Percentiles rank a stretch among this genome's conserved stretches.
phyloP scores from a whole-genome alignment of 352 stramenopile species.

The Globisporangium iwayamae region DNA sequence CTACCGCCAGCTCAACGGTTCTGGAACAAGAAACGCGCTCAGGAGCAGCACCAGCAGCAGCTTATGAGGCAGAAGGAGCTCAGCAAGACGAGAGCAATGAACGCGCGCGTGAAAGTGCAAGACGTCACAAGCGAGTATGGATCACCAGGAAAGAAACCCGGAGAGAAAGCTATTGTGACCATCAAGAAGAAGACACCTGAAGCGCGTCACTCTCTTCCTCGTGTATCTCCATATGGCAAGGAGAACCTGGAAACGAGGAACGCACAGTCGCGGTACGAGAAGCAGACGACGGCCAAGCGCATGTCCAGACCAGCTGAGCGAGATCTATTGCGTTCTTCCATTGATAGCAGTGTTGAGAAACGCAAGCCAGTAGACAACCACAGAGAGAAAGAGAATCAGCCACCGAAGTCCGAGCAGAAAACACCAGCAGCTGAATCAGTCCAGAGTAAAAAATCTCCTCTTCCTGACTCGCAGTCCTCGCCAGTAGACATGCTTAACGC shows the following conservation, averaged over 20 bases:
- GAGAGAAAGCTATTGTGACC: not conserved
- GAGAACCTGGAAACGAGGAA: not conserved
- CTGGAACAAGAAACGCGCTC: slow-evolving; percentile 37
- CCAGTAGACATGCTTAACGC: not conserved
- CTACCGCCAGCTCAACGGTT: slow-evolving; percentile 46
- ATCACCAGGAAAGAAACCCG: not conserved
- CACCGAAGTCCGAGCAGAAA: not conserved
- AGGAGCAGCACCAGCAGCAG: slow-evolving; percentile 16
- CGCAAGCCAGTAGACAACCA: not conserved
- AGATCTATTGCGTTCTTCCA: not conserved
- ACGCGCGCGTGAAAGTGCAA: not conserved
- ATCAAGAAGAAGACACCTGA: not conserved
- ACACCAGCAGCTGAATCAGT: not conserved
- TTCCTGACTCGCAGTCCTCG: not conserved
- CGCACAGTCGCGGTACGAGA: not conserved
- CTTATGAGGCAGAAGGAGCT: slow-evolving; percentile 3
- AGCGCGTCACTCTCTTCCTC: not conserved
- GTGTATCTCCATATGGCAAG: not conserved
- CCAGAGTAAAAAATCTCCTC: not conserved
- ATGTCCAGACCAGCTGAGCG: not conserved
- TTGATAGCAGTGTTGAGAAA: not conserved
- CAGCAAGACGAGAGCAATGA: not conserved
- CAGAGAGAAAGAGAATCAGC: slow-evolving; percentile 8
- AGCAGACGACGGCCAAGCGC: not conserved
- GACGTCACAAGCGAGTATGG: not conserved